Conservation (phyloP, 2,329 filamentous ascomycete species). For the Cladophialophora bantiana region DNA sequence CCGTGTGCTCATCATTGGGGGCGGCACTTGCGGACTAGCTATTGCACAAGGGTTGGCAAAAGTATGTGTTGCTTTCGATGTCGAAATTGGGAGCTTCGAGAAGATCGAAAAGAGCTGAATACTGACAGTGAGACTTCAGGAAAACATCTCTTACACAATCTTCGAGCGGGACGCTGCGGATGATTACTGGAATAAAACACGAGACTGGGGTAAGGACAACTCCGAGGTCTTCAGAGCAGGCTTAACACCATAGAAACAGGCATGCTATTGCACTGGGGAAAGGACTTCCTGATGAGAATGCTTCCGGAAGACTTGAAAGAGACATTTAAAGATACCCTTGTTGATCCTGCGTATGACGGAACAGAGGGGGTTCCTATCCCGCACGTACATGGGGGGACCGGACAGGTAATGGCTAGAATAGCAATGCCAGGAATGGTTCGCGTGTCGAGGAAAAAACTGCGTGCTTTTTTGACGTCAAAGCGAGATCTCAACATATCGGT, state of each 20-base stretch:
- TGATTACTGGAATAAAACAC: conserved; percentile 20
- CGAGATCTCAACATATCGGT: conserved; percentile 42
- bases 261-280: conserved; percentile 52
- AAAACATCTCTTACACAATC: conserved; percentile 19
- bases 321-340: conserved; percentile 42
- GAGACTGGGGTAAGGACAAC: conserved; percentile 24
- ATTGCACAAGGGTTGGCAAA: conserved; percentile 13
- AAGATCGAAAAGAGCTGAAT: conserved; percentile 2
- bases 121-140: conserved; percentile 6
- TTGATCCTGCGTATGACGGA: conserved; percentile 47
- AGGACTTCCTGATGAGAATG: conserved; percentile 45
- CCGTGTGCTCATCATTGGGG: conserved; percentile 4
- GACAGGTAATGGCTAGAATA: conserved; percentile 47
- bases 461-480: conserved; percentile 43
- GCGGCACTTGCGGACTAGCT: conserved; percentile 12
- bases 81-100: background rate
- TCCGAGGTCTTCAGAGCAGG: background rate
- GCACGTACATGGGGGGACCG: conserved; percentile 46
- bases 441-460: conserved; percentile 47
- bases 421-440: conserved; percentile 46
- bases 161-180: conserved; percentile 26
- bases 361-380: conserved; percentile 39
- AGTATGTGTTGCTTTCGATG: background rate
- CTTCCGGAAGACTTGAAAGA: conserved; percentile 44
- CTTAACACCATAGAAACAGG: conserved; percentile 5